Evolutionary conservation across 805 yeast genomes (phyloP), one percentile per base, ranked within the genome.

Genomic region (Pichia kluyveri): DNA sequence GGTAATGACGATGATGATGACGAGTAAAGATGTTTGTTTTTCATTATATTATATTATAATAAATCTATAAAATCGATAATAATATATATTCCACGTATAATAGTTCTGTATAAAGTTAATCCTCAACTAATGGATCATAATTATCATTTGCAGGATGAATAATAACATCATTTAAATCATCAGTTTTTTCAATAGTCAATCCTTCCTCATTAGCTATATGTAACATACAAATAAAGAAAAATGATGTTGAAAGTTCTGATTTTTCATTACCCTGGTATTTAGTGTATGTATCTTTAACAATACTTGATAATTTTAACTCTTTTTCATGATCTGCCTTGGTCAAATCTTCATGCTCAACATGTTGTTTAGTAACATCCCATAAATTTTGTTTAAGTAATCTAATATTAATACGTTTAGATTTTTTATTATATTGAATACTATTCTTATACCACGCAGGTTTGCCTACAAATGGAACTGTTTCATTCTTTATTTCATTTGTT

Each of bases 131-230:
- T 1, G 19, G 32, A n/a, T n/a, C n/a, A n/a, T n/a, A n/a, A 3
- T 15, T 40, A 26, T 12, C n/a, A 2, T 30, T 18, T 12, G 36
- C 18, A 2, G 46, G 18, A 17, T 41, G 45, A 4, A 60, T 58
- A 3, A 42, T 44, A 17, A 61, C 40, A 49, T 62, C 64, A 1
- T 48, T 41, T 38, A 45, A 43, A n/a, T 48, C 47, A 7, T 68
- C 75, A 10, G 68, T 75, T 51, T 77, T 75, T 17, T 70, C 68
- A 8, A 88, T 73, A 8, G 68, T 60, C 31, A 88, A 68, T 1
- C 90, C 91, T 58, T 85, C 82, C 61, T 88, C 96, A 60, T 89
- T 88, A 14, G 96, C 95, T 54, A 88, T 69, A 66, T 88, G 96
- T 36, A 88, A 66, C 57, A 87, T 66, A 56, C 95, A 85, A 49